phyloP scores from a whole-genome alignment of 164 flowering plant genomes.

The Malania oleifera region DNA sequence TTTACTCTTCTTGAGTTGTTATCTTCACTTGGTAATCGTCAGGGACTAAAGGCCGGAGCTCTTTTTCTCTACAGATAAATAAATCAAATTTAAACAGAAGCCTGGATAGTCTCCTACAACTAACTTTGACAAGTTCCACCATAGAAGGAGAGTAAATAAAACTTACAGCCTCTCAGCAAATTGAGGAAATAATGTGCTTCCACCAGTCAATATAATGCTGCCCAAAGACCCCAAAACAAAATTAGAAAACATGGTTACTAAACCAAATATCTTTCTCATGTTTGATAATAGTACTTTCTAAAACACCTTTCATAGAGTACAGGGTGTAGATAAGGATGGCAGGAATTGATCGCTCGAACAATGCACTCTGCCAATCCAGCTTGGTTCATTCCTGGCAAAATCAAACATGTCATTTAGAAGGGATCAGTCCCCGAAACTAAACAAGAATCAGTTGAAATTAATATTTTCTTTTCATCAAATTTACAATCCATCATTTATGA shows the following conservation, averaged over 20 bases:
- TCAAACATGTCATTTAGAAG: not conserved
- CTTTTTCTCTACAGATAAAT: slow-evolving; percentile 55
- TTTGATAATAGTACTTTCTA: not conserved
- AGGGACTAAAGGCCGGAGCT: slow-evolving; percentile 94
- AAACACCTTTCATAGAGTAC: slow-evolving; percentile 81
- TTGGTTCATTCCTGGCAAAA: slow-evolving; percentile 81
- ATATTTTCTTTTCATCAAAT: not conserved
- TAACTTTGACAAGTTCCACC: not conserved
- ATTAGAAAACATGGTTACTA: not conserved
- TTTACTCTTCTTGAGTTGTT: slow-evolving; percentile 87
- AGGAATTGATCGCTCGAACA: slow-evolving; percentile 78
- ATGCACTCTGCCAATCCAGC: slow-evolving; percentile 99
- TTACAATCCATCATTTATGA: not conserved
- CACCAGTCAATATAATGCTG: slow-evolving; percentile 97
- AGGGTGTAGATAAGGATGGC: slow-evolving; percentile 92
- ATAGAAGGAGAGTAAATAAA: not conserved
- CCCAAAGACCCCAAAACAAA: slow-evolving; percentile 6
- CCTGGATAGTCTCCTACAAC: not conserved
- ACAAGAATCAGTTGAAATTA: not conserved
- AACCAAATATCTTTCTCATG: not conserved
- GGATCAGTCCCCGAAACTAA: no score
- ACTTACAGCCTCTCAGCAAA: slow-evolving; percentile 93
- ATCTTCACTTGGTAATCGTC: slow-evolving; percentile 81
- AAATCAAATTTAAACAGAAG: not conserved
- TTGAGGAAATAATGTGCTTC: slow-evolving; percentile 83